phyloP scores from a whole-genome alignment of 768 basidiomycete genomes.

The Pleurotus cornucopiae region DNA sequence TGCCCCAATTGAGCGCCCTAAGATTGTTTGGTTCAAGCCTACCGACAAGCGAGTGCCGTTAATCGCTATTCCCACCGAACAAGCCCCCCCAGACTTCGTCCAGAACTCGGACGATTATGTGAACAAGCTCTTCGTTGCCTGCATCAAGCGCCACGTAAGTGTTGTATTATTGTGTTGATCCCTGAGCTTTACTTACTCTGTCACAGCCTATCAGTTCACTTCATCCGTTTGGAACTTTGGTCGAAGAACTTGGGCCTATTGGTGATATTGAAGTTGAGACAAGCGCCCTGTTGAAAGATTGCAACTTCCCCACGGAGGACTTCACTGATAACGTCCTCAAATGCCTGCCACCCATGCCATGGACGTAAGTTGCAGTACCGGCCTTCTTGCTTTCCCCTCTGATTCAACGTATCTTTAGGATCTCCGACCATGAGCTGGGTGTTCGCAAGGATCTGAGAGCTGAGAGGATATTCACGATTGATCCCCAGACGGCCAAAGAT shows the following conservation, averaged over 20 bases:
- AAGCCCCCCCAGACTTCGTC: conserved; percentile 94
- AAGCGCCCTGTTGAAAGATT: conserved; percentile 94
- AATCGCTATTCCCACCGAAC: conserved; percentile 98
- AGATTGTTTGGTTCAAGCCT: conserved; percentile 99
- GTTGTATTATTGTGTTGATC: conserved; percentile 5
- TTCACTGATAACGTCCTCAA: conserved; percentile 94
- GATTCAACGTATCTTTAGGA: conserved; percentile 35
- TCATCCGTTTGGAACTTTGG: conserved; percentile 97
- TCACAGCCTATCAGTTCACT: conserved; percentile 86
- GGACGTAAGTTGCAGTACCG: conserved; percentile 57
- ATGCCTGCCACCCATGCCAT: conserved; percentile 93
- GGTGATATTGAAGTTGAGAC: conserved; percentile 99
- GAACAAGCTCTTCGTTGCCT: conserved; percentile 91
- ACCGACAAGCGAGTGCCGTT: conserved; percentile 98
- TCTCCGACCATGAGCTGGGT: conserved; percentile 88
- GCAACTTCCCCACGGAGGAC: conserved; percentile 98
- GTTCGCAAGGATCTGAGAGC: conserved; percentile 82
- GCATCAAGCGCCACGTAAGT: conserved; percentile 95
- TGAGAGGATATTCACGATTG: conserved; percentile 89
- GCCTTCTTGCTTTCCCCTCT: conserved; percentile 1
- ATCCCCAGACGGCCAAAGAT: conserved; percentile 86
- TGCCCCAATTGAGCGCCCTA: conserved; percentile 81
- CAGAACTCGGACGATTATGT: conserved; percentile 90
- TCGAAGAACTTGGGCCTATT: conserved; percentile 96
- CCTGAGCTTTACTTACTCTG: conserved; percentile 4